These are phyloP conservation scores for Umbelopsis sp. DNA, from an alignment of 192 early-diverging fungal genomes.

Conservation along the genomic window DNA sequence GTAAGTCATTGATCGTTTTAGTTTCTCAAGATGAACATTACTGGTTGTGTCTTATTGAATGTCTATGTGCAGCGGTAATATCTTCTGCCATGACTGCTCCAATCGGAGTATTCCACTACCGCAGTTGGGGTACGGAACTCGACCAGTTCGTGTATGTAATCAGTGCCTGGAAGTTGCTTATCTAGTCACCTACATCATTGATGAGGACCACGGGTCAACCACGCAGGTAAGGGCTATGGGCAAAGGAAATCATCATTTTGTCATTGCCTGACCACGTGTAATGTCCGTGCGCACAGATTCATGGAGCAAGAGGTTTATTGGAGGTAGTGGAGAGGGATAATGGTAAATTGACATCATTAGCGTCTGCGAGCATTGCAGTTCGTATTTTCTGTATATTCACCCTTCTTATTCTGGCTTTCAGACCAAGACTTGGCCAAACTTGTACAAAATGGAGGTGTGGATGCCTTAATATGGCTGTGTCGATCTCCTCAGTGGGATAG, in stretches of 20 bases:
- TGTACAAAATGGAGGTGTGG: conserved; percentile 53
- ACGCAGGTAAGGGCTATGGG: conserved; percentile 43
- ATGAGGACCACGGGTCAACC: conserved; percentile 52
- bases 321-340: conserved; percentile 53
- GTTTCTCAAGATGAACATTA: not conserved
- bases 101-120: conserved; percentile 52
- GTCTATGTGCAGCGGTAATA: conserved; percentile 45
- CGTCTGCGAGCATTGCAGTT: not conserved
- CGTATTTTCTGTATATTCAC: not conserved
- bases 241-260: conserved; percentile 4
- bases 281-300: conserved; percentile 29
- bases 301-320: conserved; percentile 53
- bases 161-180: conserved; percentile 59
- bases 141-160: conserved; percentile 56
- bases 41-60: not conserved
- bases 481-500: conserved; percentile 31
- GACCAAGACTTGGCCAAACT: conserved; percentile 47
- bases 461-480: conserved; percentile 56
- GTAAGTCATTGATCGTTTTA: conserved; percentile 26
- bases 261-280: conserved; percentile 9
- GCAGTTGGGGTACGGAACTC: conserved; percentile 52
- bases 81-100: conserved; percentile 59
- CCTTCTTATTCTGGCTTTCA: conserved; percentile 17
- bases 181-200: conserved; percentile 54
- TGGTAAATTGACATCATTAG: conserved; percentile 33